phyloP scores from a whole-genome alignment of 768 basidiomycete genomes.

The Suillus brevipes region DNA sequence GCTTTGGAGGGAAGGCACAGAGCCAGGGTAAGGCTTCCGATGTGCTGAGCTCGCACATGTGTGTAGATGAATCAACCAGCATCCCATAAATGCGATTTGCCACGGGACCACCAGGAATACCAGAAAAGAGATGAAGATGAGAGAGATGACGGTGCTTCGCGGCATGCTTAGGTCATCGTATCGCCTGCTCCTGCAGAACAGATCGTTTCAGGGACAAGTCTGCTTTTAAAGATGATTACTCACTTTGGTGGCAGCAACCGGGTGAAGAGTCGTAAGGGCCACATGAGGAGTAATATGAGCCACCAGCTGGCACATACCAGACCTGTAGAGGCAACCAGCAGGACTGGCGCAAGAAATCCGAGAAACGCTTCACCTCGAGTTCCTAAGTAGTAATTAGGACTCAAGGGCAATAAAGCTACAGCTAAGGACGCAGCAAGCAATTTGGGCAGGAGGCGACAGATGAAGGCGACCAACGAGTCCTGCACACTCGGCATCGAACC shows the following conservation, averaged over 20 bases:
- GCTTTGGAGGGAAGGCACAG: constrained; percentile 25
- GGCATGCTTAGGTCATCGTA: constrained; percentile 40
- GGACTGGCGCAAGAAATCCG: constrained; percentile 30
- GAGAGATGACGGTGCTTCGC: constrained; percentile 54
- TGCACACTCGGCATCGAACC: constrained; percentile 43
- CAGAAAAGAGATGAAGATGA: constrained; percentile 58
- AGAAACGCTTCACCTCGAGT: constrained; percentile 51
- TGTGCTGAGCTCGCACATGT: constrained; percentile 48
- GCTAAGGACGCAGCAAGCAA: constrained; percentile 46
- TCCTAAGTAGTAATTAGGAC: constrained; percentile 58
- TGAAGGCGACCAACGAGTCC: constrained; percentile 51
- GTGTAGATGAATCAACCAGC: constrained; percentile 76
- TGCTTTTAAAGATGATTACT: not conserved
- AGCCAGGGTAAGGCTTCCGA: constrained; percentile 20
- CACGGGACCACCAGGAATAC: constrained; percentile 82
- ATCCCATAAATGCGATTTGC: constrained; percentile 87
- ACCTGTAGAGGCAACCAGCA: constrained; percentile 65
- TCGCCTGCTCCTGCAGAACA: constrained; percentile 12
- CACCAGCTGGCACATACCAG: constrained; percentile 64
- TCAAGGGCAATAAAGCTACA: constrained; percentile 57
- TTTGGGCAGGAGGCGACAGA: constrained; percentile 37
- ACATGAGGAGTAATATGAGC: constrained; percentile 49
- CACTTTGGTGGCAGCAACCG: constrained; percentile 19
- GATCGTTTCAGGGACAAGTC: not conserved
- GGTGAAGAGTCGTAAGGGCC: constrained; percentile 35